Evolutionary conservation across 139 green algal species (phyloP).

Genomic region (Coelastrella sp.): DNA sequence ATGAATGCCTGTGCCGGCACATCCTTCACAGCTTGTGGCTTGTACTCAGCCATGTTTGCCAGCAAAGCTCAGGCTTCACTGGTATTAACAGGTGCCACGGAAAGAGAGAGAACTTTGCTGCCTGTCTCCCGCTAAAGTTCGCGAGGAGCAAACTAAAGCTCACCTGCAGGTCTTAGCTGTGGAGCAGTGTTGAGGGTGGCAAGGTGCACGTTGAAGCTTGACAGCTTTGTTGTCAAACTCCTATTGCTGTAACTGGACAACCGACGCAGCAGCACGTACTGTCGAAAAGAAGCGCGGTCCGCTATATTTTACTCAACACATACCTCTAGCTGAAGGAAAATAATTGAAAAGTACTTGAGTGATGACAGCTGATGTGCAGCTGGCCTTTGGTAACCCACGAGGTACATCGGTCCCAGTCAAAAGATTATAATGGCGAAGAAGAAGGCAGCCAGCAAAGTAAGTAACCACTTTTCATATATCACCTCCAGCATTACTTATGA

Average conservation of each 20-base stretch:
- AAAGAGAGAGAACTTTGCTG: conserved; percentile 19
- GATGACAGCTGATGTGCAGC: too few species aligned
- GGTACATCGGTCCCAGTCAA: neutral
- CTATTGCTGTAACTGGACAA: too few species aligned
- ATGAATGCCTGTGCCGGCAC: conserved; percentile 91
- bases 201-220: too few species aligned
- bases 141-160: neutral
- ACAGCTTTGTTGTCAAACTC: too few species aligned
- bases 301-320: too few species aligned
- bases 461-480: neutral
- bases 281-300: too few species aligned
- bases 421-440: conserved; percentile 24
- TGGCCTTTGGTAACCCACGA: neutral
- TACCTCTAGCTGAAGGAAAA: too few species aligned
- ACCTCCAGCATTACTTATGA: too few species aligned
- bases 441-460: conserved; percentile 40
- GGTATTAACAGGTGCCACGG: neutral
- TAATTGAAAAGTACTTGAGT: too few species aligned
- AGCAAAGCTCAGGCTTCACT: conserved; percentile 14
- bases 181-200: too few species aligned
- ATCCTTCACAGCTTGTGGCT: conserved; percentile 84
- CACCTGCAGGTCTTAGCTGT: neutral
- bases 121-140: neutral
- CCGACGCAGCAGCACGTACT: too few species aligned
- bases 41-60: conserved; percentile 59